Percentiles rank a stretch among this genome's conserved stretches.
Evolutionary conservation across 2,329 filamentous ascomycete species (phyloP).

Genomic region (Claviceps spartinae): DNA sequence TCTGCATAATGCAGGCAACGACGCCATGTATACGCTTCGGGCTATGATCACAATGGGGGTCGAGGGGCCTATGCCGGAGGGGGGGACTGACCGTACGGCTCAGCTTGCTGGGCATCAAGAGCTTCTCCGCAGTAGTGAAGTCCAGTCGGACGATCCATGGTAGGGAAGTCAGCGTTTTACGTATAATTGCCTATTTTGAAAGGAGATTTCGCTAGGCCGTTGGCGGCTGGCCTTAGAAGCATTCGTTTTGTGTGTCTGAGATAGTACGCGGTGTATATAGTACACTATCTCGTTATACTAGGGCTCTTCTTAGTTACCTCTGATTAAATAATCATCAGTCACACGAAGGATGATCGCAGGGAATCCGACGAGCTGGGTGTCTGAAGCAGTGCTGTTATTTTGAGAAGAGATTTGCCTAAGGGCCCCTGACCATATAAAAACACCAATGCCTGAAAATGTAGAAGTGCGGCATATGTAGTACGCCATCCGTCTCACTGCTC

Average conservation of each 20-base stretch:
- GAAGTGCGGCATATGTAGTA: background rate
- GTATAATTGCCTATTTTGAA: too few relatives aligned
- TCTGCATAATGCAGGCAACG: conserved; percentile 82
- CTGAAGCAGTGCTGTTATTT: background rate
- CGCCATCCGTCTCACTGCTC: background rate
- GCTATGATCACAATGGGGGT: conserved; percentile 45
- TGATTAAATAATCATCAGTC: background rate
- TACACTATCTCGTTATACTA: too few relatives aligned
- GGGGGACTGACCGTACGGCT: background rate
- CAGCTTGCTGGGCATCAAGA: background rate
- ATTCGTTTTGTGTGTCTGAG: too few relatives aligned
- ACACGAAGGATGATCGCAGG: background rate
- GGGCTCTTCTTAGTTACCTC: too few relatives aligned
- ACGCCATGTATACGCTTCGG: conserved; percentile 66
- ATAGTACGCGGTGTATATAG: too few relatives aligned
- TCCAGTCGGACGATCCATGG: background rate
- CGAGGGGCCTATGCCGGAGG: conserved; percentile 6
- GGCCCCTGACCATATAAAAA: background rate
- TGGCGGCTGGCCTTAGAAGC: too few relatives aligned
- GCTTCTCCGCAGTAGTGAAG: background rate
- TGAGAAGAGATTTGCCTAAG: conserved; percentile 4
- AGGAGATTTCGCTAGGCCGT: too few relatives aligned
- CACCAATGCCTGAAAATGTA: background rate
- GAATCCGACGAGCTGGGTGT: background rate
- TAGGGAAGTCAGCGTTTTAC: too few relatives aligned